Evolutionary conservation across 805 yeast species (phyloP).

Genomic region (Saccharomycopsis sp.): DNA sequence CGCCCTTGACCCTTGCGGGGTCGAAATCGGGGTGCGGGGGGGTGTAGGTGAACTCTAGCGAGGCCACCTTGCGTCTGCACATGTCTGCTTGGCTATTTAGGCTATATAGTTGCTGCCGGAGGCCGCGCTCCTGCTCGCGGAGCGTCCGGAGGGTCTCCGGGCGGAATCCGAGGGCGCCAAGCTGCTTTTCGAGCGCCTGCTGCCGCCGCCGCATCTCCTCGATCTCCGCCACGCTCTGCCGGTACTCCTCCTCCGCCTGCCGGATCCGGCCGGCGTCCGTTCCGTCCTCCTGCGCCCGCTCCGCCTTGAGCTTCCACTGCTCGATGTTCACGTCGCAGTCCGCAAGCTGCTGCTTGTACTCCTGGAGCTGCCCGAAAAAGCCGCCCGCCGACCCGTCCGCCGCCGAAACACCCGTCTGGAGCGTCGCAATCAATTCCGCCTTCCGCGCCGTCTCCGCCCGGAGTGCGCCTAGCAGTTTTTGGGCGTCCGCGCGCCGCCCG

Average conservation of each 20-base stretch:
- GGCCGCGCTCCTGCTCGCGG: constrained; percentile 37
- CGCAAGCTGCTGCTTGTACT: constrained; percentile 49
- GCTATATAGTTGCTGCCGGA: constrained; percentile 39
- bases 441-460: constrained; percentile 48
- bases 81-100: constrained; percentile 43
- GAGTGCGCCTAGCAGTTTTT: constrained; percentile 36
- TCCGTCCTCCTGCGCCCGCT: constrained; percentile 50
- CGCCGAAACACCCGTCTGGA: constrained; percentile 86
- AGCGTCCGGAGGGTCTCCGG: constrained; percentile 38
- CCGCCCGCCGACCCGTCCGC: constrained; percentile 72
- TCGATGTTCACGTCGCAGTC: constrained; percentile 49
- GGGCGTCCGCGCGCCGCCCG: constrained; percentile 37
- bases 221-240: constrained; percentile 36
- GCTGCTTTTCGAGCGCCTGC: constrained; percentile 33
- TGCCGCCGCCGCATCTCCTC: constrained; percentile 35
- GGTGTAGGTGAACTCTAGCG: constrained; percentile 68
- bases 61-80: constrained; percentile 57
- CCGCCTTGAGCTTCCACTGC: constrained; percentile 50
- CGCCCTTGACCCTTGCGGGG: constrained; percentile 65
- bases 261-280: constrained; percentile 40
- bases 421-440: constrained; percentile 73
- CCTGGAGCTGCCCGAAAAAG: constrained; percentile 62
- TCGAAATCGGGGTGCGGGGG: constrained; percentile 59
- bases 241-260: constrained; percentile 47
- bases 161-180: constrained; percentile 53